Percentiles rank a stretch among this genome's conserved stretches.
These are phyloP conservation scores for Aspergillus sparsus DNA, from an alignment of 495 filamentous ascomycete species.

Conservation along the genomic window DNA sequence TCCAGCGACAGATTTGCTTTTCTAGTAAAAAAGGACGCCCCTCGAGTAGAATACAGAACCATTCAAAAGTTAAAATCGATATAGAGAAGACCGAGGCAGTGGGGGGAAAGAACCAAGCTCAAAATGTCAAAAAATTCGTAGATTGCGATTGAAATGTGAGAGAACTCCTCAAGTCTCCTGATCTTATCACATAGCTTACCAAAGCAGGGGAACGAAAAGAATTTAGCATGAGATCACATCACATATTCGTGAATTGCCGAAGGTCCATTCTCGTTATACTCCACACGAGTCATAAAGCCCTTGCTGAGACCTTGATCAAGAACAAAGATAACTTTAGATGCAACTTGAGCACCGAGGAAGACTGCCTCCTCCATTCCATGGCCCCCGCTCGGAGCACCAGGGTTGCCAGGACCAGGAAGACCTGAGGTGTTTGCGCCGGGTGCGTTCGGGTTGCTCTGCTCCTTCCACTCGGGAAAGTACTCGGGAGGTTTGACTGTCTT, in stretches of 20 bases:
- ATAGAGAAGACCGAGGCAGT: neutral
- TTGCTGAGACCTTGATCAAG: constrained; percentile 69
- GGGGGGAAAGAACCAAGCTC: neutral
- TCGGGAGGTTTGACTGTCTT: constrained; percentile 76
- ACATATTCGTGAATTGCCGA: constrained; percentile 62
- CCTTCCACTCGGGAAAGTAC: constrained; percentile 94
- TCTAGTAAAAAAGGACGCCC: constrained; percentile 26
- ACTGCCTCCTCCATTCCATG: constrained; percentile 66
- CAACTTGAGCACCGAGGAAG: constrained; percentile 80
- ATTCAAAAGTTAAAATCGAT: constrained; percentile 22
- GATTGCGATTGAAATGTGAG: neutral
- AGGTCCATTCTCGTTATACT: constrained; percentile 79
- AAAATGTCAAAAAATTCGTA: constrained; percentile 9
- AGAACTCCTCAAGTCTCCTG: neutral
- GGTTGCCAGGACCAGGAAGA: constrained; percentile 24
- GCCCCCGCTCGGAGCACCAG: constrained; percentile 28
- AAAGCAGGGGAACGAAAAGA: constrained; percentile 9
- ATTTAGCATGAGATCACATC: constrained; percentile 28
- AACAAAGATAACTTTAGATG: constrained; percentile 72
- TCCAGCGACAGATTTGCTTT: constrained; percentile 24
- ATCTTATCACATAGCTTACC: neutral
- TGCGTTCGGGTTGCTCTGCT: constrained; percentile 57
- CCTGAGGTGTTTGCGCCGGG: constrained; percentile 33
- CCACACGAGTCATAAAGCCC: constrained; percentile 69
- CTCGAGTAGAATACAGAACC: constrained; percentile 30